phyloP scores from a whole-genome alignment of 2,329 filamentous ascomycete species.

The Dothistroma septosporum region DNA sequence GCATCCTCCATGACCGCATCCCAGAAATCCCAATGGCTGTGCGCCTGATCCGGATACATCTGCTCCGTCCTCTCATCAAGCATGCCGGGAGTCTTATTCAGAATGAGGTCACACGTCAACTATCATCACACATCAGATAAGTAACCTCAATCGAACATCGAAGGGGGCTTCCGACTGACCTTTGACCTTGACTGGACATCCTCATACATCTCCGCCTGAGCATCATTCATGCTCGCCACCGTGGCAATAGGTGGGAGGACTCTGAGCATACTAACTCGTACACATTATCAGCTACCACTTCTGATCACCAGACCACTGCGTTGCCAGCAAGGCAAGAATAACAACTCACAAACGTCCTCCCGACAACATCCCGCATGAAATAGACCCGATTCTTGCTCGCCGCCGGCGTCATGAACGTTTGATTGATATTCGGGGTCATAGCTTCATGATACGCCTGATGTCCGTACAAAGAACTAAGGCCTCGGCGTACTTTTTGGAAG shows the following conservation, averaged over 20 bases:
- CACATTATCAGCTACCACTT: not conserved
- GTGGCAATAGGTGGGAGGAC: not conserved
- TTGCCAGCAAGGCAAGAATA: no score
- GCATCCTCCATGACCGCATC: constrained; percentile 17
- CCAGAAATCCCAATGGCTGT: constrained; percentile 18
- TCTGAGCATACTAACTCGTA: not conserved
- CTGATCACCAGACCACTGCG: no score
- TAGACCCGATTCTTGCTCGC: constrained; percentile 37
- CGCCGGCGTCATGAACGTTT: constrained; percentile 36
- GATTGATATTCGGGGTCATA: constrained; percentile 34
- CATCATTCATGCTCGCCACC: not conserved
- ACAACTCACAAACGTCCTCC: constrained; percentile 20
- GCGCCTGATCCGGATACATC: constrained; percentile 22
- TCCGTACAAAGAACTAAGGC: constrained; percentile 23
- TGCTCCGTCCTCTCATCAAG: constrained; percentile 25
- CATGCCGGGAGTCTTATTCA: constrained; percentile 24
- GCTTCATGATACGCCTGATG: constrained; percentile 32
- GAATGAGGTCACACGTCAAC: constrained; percentile 13
- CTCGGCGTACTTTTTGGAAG: constrained; percentile 23
- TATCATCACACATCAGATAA: constrained; percentile 3
- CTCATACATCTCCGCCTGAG: not conserved
- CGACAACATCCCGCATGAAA: constrained; percentile 37
- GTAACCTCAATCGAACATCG: no score
- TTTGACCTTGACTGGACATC: not conserved
- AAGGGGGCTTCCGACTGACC: not conserved